Percentiles rank a stretch among this genome's conserved stretches.
phyloP scores from a whole-genome alignment of 1,284 basidiomycete genomes.

The Melampsora americana region DNA sequence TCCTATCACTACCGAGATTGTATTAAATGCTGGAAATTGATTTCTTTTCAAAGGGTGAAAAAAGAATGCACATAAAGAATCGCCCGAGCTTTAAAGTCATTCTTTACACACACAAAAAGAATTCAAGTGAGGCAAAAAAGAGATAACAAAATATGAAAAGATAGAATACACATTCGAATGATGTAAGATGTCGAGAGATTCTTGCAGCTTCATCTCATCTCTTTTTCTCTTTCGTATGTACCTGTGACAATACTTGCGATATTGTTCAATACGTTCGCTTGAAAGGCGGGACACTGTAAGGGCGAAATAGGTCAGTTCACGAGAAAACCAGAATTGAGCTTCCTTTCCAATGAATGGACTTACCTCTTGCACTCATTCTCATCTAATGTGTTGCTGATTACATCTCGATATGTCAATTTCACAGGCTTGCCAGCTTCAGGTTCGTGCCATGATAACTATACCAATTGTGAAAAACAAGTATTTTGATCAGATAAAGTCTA shows the following conservation, averaged over 20 bases:
- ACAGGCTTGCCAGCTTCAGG: constrained; percentile 72
- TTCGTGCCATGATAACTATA: constrained; percentile 78
- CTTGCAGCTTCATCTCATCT: background rate
- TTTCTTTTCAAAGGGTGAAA: background rate
- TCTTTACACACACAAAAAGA: background rate
- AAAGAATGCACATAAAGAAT: background rate
- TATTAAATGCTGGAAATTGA: too few relatives aligned
- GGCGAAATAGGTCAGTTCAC: background rate
- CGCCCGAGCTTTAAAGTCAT: background rate
- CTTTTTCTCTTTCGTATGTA: background rate
- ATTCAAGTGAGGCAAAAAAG: background rate
- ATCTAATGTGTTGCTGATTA: constrained; percentile 82
- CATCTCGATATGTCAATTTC: constrained; percentile 80
- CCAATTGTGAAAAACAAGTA: constrained; percentile 52
- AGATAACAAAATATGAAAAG: background rate
- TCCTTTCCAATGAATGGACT: background rate
- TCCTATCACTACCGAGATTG: too few relatives aligned
- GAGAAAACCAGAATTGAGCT: background rate
- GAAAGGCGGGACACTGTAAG: constrained; percentile 52
- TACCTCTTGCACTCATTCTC: constrained; percentile 80
- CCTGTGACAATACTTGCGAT: background rate
- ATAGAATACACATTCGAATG: too few relatives aligned
- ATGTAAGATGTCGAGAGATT: background rate
- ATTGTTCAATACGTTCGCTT: constrained; percentile 47
- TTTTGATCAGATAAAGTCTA: background rate